Evolutionary conservation across 2,329 filamentous ascomycete species (phyloP).

Genomic region (Zalaria sp.): DNA sequence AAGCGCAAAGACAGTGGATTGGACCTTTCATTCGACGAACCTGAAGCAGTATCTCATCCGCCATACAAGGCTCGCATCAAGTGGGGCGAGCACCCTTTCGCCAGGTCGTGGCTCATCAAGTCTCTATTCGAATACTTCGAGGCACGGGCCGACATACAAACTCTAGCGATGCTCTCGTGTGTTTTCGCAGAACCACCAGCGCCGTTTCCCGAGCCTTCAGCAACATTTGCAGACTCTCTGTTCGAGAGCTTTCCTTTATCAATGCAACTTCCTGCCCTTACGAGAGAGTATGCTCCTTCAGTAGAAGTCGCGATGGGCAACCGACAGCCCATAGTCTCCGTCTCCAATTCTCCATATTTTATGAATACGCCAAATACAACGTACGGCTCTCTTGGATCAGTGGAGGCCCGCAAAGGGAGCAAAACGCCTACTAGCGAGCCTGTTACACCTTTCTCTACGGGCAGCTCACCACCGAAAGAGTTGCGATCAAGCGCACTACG

Average conservation of each 20-base stretch:
- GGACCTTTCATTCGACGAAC: slow-evolving; percentile 30
- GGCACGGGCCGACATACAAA: slow-evolving; percentile 45
- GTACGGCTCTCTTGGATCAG: slow-evolving; percentile 36
- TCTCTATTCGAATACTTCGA: slow-evolving; percentile 47
- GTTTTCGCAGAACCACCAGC: slow-evolving; percentile 35
- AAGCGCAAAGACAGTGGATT: slow-evolving; percentile 35
- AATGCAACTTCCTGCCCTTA: too few species aligned
- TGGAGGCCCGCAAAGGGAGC: slow-evolving; percentile 34
- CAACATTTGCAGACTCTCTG: too few species aligned
- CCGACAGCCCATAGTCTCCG: slow-evolving; percentile 22
- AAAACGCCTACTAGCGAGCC: slow-evolving; percentile 26
- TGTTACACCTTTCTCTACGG: slow-evolving; percentile 37
- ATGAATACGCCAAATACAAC: slow-evolving; percentile 17
- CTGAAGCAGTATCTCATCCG: slow-evolving; percentile 23
- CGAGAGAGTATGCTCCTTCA: neutral
- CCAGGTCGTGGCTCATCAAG: slow-evolving; percentile 40
- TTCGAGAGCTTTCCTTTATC: too few species aligned
- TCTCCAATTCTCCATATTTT: slow-evolving; percentile 4
- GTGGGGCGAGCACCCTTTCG: slow-evolving; percentile 45
- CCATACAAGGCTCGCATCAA: slow-evolving; percentile 31
- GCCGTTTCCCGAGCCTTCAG: too few species aligned
- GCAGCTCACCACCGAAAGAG: slow-evolving; percentile 35
- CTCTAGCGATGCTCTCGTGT: slow-evolving; percentile 52
- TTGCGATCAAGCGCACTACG: slow-evolving; percentile 25
- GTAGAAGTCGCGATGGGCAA: slow-evolving; percentile 24